phyloP scores from a whole-genome alignment of 352 stramenopile species.

The Phytopythium montanum region DNA sequence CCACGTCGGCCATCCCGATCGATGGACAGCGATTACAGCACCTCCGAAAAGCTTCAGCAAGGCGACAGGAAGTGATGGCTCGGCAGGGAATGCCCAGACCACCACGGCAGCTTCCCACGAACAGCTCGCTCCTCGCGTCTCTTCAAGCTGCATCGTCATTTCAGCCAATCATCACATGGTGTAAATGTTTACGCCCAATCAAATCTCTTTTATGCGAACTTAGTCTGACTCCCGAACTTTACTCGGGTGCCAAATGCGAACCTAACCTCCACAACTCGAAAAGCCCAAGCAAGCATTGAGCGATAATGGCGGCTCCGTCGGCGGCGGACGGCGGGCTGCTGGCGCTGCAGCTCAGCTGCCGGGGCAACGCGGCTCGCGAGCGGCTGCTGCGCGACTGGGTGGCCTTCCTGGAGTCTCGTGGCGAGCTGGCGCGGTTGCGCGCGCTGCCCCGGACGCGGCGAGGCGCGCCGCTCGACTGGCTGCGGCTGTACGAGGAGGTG shows the following conservation, averaged over 20 bases:
- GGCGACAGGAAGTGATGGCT: background rate
- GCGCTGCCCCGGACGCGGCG: constrained; percentile 47
- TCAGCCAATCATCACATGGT: constrained; percentile 9
- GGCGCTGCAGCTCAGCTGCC: constrained; percentile 66
- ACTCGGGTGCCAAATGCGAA: background rate
- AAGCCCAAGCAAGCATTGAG: background rate
- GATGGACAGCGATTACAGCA: background rate
- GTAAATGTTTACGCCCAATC: constrained; percentile 1
- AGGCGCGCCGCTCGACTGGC: constrained; percentile 59
- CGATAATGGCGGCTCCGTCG: background rate
- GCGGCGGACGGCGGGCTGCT: constrained; percentile 24
- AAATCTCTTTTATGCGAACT: background rate
- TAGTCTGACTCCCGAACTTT: background rate
- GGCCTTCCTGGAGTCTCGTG: constrained; percentile 44
- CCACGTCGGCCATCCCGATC: constrained; percentile 20
- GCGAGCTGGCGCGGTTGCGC: constrained; percentile 41
- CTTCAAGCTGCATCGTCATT: constrained; percentile 5
- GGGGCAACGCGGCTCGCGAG: constrained; percentile 56
- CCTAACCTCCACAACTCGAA: background rate
- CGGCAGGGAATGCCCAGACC: constrained; percentile 3
- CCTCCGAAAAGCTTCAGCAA: background rate
- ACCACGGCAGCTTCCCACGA: background rate
- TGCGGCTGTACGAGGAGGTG: constrained; percentile 81
- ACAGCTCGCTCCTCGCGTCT: constrained; percentile 8
- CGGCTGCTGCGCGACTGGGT: constrained; percentile 55